Percentiles rank a stretch among this genome's conserved stretches.
Evolutionary conservation across 2,329 filamentous ascomycete genomes (phyloP).

Genomic region (Fusarium kyushuense): DNA sequence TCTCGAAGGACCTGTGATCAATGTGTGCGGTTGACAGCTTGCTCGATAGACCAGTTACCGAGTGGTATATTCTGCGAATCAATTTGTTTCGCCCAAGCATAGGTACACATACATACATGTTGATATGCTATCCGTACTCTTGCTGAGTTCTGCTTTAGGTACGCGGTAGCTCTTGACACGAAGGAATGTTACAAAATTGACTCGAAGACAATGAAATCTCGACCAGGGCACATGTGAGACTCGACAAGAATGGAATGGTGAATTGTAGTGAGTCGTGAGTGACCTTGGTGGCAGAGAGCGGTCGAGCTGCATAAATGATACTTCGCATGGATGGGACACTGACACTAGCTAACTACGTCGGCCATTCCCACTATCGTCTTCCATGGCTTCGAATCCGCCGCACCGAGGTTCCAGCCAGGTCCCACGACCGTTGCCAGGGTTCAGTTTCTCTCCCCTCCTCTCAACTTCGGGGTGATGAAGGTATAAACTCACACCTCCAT

Average conservation of each 20-base stretch:
- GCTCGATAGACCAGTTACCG: not conserved
- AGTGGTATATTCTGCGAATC: not conserved
- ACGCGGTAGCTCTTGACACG: not conserved
- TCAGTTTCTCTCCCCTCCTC: slow-evolving; percentile 17
- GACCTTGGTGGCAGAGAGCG: slow-evolving; percentile 15
- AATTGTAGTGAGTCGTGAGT: not conserved
- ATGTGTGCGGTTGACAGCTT: not conserved
- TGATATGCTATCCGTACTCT: not conserved
- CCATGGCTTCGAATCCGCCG: slow-evolving; percentile 33
- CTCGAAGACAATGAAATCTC: not conserved
- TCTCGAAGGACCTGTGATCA: not conserved
- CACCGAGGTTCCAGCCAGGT: slow-evolving; percentile 28
- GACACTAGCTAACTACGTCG: slow-evolving; percentile 40
- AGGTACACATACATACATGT: no score
- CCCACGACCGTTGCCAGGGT: slow-evolving; percentile 32
- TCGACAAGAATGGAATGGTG: not conserved
- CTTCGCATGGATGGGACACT: slow-evolving; percentile 31
- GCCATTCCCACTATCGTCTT: slow-evolving; percentile 36
- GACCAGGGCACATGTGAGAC: not conserved
- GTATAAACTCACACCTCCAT: slow-evolving; percentile 25
- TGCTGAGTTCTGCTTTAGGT: not conserved
- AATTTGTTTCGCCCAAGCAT: not conserved
- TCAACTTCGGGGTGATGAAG: slow-evolving; percentile 1
- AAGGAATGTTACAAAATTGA: not conserved
- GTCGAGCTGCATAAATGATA: slow-evolving; percentile 41